These are phyloP conservation scores for Xylona heveae DNA, from an alignment of 495 filamentous ascomycete species.

Conservation along the genomic window DNA sequence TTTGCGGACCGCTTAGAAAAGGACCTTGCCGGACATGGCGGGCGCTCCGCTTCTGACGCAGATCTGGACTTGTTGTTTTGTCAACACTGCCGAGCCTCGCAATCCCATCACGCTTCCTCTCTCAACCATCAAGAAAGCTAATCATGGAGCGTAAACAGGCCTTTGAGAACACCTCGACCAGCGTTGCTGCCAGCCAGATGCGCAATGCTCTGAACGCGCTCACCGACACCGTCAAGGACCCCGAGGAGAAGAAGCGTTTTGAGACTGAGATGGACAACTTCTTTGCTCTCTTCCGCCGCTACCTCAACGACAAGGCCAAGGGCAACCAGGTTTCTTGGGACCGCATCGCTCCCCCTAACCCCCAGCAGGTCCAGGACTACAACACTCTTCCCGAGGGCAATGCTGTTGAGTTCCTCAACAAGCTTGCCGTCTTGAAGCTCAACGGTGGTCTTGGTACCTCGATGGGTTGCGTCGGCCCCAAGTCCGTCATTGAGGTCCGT, in stretches of 20 bases:
- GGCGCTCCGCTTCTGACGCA: no score
- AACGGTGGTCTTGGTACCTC: conserved; percentile 99
- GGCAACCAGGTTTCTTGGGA: conserved; percentile 85
- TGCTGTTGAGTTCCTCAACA: conserved; percentile 83
- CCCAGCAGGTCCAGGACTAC: conserved; percentile 86
- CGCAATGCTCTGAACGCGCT: conserved; percentile 90
- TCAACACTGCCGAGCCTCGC: no score
- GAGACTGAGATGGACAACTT: conserved; percentile 99
- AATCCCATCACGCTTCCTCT: no score
- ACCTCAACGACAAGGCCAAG: conserved; percentile 97
- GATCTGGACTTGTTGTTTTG: no score
- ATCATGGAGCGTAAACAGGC: conserved; percentile 33
- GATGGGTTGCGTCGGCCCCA: conserved; percentile 98
- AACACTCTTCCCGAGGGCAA: conserved; percentile 64
- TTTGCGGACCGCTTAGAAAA: no score
- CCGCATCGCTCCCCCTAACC: conserved; percentile 78
- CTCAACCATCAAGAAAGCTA: no score
- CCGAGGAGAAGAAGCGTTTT: conserved; percentile 72
- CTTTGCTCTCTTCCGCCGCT: conserved; percentile 92
- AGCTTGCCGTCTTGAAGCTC: conserved; percentile 96
- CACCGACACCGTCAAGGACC: conserved; percentile 69
- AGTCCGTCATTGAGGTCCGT: conserved; percentile 98
- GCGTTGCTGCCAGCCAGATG: conserved; percentile 96
- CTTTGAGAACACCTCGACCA: conserved; percentile 97
- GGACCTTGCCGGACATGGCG: no score